Evolutionary conservation across 179 eudicot species (phyloP).

Genomic region (Patellifolia procumbens): DNA sequence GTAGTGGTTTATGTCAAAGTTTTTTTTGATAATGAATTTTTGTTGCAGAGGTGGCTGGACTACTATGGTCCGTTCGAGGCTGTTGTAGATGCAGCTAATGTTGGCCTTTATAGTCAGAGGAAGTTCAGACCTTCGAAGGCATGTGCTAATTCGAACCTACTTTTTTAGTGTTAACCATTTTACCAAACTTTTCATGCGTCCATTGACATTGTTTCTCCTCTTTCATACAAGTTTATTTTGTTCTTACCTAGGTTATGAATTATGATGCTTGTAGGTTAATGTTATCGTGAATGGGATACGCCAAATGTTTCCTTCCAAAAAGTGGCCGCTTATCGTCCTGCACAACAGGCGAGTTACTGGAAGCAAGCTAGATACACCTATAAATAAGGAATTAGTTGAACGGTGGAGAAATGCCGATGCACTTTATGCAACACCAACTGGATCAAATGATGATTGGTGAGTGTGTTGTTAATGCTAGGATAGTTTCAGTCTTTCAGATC

Average conservation of each 20-base stretch:
- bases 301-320: conserved; percentile 71
- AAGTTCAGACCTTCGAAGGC: conserved; percentile 68
- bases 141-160: conserved; percentile 24
- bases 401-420: conserved; percentile 85
- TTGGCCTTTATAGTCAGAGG: conserved; percentile 74
- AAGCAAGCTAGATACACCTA: conserved; percentile 51
- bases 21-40: conserved; percentile 11
- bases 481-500: not conserved
- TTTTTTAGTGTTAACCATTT: not conserved
- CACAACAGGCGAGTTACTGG: conserved; percentile 77
- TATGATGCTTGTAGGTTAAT: conserved; percentile 60
- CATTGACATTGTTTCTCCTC: not conserved
- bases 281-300: conserved; percentile 82
- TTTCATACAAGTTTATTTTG: not conserved
- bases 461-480: conserved; percentile 20
- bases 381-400: conserved; percentile 53
- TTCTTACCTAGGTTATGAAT: not conserved
- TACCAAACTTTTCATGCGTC: not conserved
- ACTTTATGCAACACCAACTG: conserved; percentile 86
- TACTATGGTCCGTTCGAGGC: conserved; percentile 95
- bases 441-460: conserved; percentile 98
- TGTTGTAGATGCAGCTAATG: conserved; percentile 88
- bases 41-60: conserved; percentile 85
- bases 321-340: conserved; percentile 80
- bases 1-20: conserved; percentile 8